Base-by-base conservation (phyloP, 2,329 filamentous ascomycete genomes). In the Fusarium brevicatenulatum region DNA sequence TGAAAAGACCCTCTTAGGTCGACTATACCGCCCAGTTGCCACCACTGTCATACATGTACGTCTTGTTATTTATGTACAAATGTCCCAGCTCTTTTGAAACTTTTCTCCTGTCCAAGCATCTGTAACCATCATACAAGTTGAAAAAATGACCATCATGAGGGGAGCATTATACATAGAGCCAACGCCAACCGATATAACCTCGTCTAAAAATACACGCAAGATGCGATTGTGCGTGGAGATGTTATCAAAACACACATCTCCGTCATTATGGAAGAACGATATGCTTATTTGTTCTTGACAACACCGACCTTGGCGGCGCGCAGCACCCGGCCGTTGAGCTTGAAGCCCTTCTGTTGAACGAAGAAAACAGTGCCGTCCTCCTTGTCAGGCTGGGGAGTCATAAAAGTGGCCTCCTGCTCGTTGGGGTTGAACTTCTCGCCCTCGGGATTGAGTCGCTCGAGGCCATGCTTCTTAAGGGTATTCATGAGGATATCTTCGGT, bases 251-350 rank as follows among this genome's bases (percentile, higher is more conserved):
- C 49, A 46, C 52, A 53, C 21, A 46, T 32, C 63, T 66, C 57
- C 15, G 39, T 36, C 50, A 68, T 72, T 65, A 71, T 54, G 61
- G 46, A 46, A 40, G 40, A 61, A 46, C 32, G 30, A 32, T 42
- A 44, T n/a, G 53, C 65, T 81, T 84, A 86, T 77, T 83, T 81
- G 85, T 96, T 97, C 89, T 96, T 97, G 74, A 97, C 95, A 65
- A 98, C 95, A 80, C 95, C 95, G 73, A 98, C 95, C 89, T 98
- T 97, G 80, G 95, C 94, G 72, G 95, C 94, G 82, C 96, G 91
- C 79, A 99, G 84, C 64, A 97, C 88, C 70, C 96, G 89, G 68
- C 95, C 95, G 81, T 99, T 98, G 73, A 98, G 90, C 84, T 91
- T 91, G 87, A 97, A 99, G 60, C 96, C 96, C 88, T 97, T 98